Percentiles rank a stretch among this genome's conserved stretches.
phyloP scores from a whole-genome alignment of 1,284 basidiomycete genomes.

The Fomitopsis palustris region DNA sequence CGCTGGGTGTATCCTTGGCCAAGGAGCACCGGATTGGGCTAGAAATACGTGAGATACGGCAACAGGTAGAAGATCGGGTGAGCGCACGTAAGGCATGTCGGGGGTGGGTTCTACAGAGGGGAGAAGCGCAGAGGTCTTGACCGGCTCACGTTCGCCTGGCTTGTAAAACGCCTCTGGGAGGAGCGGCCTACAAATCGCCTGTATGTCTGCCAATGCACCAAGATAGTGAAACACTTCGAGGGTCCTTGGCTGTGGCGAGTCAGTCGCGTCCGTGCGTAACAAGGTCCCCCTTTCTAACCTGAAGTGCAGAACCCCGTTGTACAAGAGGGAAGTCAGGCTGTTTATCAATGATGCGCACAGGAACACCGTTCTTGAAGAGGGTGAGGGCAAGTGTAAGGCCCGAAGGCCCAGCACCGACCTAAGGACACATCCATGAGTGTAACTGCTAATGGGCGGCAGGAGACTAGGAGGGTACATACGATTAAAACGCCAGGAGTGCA shows the following conservation, averaged over 20 bases:
- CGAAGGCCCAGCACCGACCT: neutral
- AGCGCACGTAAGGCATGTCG: conserved; percentile 19
- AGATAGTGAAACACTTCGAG: conserved; percentile 21
- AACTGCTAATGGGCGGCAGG: too few species aligned
- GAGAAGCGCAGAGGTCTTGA: neutral
- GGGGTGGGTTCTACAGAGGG: conserved; percentile 19
- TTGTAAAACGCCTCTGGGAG: conserved; percentile 12
- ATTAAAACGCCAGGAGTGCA: too few species aligned
- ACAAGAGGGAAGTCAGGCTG: neutral
- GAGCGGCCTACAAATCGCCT: neutral
- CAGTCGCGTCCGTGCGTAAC: too few species aligned
- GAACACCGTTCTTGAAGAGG: neutral
- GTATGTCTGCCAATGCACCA: conserved; percentile 14
- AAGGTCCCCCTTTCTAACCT: too few species aligned
- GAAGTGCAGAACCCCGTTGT: neutral
- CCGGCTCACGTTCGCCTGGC: conserved; percentile 12
- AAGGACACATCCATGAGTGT: too few species aligned
- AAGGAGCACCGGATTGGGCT: conserved; percentile 13
- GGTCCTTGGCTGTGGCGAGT: conserved; percentile 20
- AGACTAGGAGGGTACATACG: too few species aligned
- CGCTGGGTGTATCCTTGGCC: conserved; percentile 27
- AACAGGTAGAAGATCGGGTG: neutral
- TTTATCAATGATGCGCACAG: neutral
- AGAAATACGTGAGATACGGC: conserved; percentile 25
- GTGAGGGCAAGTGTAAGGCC: neutral